Evolutionary conservation across 257 asterid genomes (phyloP), one percentile per base, ranked within the genome.

Genomic region (Primulina tabacum): DNA sequence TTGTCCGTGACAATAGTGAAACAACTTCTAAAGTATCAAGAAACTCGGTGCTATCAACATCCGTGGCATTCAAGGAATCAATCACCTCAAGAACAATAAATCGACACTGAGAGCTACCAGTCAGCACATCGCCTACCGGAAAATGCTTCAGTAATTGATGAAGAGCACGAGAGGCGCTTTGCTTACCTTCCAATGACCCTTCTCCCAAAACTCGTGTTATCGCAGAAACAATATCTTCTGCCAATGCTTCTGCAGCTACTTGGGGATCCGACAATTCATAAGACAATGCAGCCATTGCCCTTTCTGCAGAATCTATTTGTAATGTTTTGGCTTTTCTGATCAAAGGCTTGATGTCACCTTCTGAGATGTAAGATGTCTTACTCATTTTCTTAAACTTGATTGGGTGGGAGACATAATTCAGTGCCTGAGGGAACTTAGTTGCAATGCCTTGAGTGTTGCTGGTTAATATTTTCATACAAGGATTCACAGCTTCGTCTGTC

Each of bases 161-260:
- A 71, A 92, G 93, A 71, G 92, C 94, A 76, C 92, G 79, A n/a
- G 89, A 75, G 33, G 96, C 90, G 62, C 83, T 82, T 82, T 70
- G 86, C 80, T 88, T 88, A 55, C 98, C 98, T 68, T 84, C 90
- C 14, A 76, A 33, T 18, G 91, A 86, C 66, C 96, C 91, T 80
- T 91, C 95, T 61, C 86, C 91, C 70, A 91, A 64, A 67, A 85
- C 85, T 79, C 87, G 84, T 57, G 80, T 84, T 78, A 91, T 79
- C 73, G 97, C 88, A 43, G 92, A 83, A 79, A 87, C 85, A 75
- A 91, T 85, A 81, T 91, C 93, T 86, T 86, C 97, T 62, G 82
- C 86, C 73, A 91, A 75, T 30, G 97, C 95, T 80, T 85, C 96
- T 18, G 87, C 81, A 74, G 97, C 97, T 68, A 89, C 71, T 47